phyloP scores from a whole-genome alignment of 1,284 basidiomycete genomes.

The Mycena sp. region DNA sequence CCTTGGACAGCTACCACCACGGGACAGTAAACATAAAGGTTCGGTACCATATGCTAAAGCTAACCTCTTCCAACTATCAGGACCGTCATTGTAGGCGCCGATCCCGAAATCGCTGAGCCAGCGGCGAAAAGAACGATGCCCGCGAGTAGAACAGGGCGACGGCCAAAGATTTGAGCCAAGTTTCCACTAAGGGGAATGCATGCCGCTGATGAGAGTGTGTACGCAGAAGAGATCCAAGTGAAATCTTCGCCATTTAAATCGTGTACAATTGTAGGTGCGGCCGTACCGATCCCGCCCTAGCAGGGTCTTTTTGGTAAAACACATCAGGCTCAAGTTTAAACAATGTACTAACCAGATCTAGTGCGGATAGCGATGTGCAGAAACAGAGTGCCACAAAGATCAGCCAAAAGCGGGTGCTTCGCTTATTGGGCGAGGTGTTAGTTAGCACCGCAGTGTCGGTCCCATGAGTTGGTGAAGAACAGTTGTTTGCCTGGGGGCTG shows the following conservation, averaged over 20 bases:
- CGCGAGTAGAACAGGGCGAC: slow-evolving; percentile 8
- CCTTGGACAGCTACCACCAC: slow-evolving; percentile 44
- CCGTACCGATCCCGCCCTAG: not conserved
- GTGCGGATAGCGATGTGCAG: slow-evolving; percentile 6
- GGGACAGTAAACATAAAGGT: not conserved
- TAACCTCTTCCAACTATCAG: slow-evolving; percentile 41
- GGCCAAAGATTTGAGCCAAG: slow-evolving; percentile 44
- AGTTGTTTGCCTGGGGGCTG: no score
- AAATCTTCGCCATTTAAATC: not conserved
- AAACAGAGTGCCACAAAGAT: not conserved
- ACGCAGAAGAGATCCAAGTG: slow-evolving; percentile 50
- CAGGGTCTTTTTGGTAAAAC: not conserved
- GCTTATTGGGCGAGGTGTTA: no score
- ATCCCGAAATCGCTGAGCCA: slow-evolving; percentile 48
- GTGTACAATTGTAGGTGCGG: not conserved
- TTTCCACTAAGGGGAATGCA: slow-evolving; percentile 45
- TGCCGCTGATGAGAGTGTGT: slow-evolving; percentile 48
- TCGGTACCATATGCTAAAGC: not conserved
- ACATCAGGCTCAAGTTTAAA: not conserved
- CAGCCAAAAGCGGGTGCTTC: no score
- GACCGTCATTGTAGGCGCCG: slow-evolving; percentile 48
- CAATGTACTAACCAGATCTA: not conserved
- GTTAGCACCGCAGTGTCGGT: no score
- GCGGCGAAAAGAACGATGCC: slow-evolving; percentile 44
- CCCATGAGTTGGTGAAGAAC: no score